Base-by-base conservation (phyloP, 177 flowering plant genomes). In the Vitis hybrid region DNA sequence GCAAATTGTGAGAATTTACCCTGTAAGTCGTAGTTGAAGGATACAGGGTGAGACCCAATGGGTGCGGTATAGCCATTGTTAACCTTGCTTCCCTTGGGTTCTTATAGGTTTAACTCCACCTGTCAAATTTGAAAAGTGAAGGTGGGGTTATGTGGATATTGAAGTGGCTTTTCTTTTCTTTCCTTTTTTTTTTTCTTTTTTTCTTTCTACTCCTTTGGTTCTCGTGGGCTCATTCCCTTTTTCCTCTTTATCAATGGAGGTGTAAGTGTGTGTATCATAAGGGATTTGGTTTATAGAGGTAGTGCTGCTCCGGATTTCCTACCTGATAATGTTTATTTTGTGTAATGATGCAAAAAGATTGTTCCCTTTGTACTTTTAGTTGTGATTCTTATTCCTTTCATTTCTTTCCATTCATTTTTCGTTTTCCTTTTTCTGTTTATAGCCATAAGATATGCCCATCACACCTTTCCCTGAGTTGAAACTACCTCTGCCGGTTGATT, bases 181-280 rank as follows among this genome's bases (percentile, higher is more conserved):
- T 39, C 2, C 48, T 39, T 39, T 39, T 7, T 0, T 39, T 39
- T 39, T 39, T 5, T 33, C 0, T 0, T 33, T 33, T 6, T 33
- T 39, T 7, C 0, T 39, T 39, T 8, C 48, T 39, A 39, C 48
- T 72, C 26, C 39, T 65, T 59, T 62, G 71, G 71, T 64, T 67
- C 48, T 8, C 48, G 48, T 66, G 58, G 66, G 58, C 53, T 64
- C 60, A 71, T 75, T 18, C 65, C 60, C 62, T 66, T 29, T 56
- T 16, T 62, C 49, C 62, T 64, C 63, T 69, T 68, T 68, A 26
- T 59, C 69, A 67, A 68, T 55, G 73, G 60, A 60, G 60, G 39
- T 77, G 71, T 61, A 70, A 65, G 66, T 64, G 78, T 72, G 71
- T 77, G 79, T 80, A 77, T 75, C 65, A 77, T 77, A 80, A 75